Evolutionary conservation across 169 alveolate species (phyloP).

Genomic region (Plasmodium malariae): DNA sequence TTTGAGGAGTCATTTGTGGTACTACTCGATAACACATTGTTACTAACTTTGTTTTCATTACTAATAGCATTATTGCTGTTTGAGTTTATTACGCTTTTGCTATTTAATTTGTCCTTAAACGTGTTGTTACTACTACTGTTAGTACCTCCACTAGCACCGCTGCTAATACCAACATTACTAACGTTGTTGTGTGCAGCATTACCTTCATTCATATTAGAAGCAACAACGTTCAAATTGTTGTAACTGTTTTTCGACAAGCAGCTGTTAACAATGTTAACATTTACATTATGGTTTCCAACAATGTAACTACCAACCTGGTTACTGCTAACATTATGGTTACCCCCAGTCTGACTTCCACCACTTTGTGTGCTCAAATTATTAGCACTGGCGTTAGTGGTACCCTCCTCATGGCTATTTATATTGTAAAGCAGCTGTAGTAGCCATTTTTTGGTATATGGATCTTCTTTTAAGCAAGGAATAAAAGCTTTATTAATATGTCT

Average conservation of each 20-base stretch:
- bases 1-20: background rate
- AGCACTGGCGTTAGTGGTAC: too few species aligned
- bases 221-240: background rate
- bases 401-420: slow-evolving; percentile 70
- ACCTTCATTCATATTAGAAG: background rate
- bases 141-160: background rate
- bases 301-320: too few species aligned
- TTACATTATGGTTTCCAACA: background rate
- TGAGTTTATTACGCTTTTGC: background rate
- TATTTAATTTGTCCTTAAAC: slow-evolving; percentile 18
- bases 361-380: too few species aligned
- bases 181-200: background rate
- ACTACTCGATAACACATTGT: background rate
- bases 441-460: slow-evolving; percentile 87
- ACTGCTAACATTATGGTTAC: too few species aligned
- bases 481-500: slow-evolving; percentile 83
- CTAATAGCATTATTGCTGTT: background rate
- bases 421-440: slow-evolving; percentile 83
- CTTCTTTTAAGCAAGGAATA: slow-evolving; percentile 87
- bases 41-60: background rate
- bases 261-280: background rate
- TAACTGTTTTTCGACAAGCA: background rate
- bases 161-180: background rate
- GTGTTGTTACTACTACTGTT: background rate
- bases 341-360: too few species aligned